Conservation (phyloP, 345 rosid genomes). For the Eucalyptus curtisii region DNA sequence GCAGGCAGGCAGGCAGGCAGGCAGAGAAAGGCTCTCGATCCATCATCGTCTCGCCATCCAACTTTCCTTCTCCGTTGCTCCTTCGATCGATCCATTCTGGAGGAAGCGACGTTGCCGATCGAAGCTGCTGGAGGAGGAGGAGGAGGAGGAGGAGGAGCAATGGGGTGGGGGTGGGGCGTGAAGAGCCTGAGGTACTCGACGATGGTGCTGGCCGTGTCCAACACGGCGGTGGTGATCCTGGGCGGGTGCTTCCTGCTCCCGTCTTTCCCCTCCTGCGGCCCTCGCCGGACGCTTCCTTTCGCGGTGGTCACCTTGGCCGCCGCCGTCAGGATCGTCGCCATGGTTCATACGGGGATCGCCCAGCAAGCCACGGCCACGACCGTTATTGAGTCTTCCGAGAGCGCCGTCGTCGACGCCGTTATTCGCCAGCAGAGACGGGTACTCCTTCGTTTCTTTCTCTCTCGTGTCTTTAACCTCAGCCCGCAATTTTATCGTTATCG, state of each 20-base stretch:
- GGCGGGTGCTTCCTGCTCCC: slow-evolving; percentile 33
- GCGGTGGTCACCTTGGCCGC: slow-evolving; percentile 37
- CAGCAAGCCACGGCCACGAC: slow-evolving; percentile 60
- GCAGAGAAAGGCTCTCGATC: neutral
- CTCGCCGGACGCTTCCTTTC: slow-evolving; percentile 10
- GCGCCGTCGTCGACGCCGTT: slow-evolving; percentile 11
- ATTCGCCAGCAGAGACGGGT: slow-evolving; percentile 55
- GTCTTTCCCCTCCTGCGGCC: slow-evolving; percentile 23
- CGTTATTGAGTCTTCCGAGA: slow-evolving; percentile 36
- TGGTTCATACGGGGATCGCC: slow-evolving; percentile 43
- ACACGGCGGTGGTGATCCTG: slow-evolving; percentile 21
- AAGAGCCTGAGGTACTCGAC: slow-evolving; percentile 33
- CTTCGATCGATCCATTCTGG: neutral
- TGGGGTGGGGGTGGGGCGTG: neutral
- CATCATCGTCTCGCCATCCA: neutral
- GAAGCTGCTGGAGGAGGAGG: neutral
- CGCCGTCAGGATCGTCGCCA: slow-evolving; percentile 31
- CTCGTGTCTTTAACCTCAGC: neutral
- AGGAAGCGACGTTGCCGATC: neutral
- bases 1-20: neutral
- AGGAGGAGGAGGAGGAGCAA: neutral
- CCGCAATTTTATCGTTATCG: neutral
- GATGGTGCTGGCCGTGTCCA: slow-evolving; percentile 31
- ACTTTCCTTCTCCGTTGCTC: neutral
- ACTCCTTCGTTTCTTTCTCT: neutral